Conservation (phyloP, 2,329 filamentous ascomycete species). For the Lasiodiplodia gonubiensis region DNA sequence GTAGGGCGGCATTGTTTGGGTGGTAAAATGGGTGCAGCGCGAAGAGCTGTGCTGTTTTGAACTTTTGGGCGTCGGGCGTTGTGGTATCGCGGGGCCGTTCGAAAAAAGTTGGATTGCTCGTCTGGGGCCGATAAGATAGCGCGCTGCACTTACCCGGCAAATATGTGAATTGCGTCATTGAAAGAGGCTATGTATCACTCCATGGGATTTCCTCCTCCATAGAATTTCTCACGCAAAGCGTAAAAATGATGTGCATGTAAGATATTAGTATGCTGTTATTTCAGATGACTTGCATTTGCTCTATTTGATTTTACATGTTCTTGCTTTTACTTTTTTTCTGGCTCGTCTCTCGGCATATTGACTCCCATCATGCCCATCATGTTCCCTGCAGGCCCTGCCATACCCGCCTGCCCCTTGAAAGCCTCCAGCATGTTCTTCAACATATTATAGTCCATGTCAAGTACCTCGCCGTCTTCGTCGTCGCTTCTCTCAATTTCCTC, state of each 20-base stretch:
- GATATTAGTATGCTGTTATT: not conserved
- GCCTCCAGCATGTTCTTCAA: constrained; percentile 90
- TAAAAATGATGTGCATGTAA: too few relatives aligned
- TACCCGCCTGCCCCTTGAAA: constrained; percentile 87
- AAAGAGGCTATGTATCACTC: not conserved
- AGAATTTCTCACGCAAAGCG: too few relatives aligned
- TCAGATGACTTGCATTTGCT: not conserved
- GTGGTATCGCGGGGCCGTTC: constrained; percentile 4
- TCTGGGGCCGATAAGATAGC: constrained; percentile 15
- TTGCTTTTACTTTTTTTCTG: constrained; percentile 15
- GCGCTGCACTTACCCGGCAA: not conserved
- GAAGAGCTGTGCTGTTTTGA: not conserved
- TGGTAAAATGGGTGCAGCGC: not conserved
- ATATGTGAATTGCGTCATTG: not conserved
- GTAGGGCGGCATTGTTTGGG: constrained; percentile 70
- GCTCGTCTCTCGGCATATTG: constrained; percentile 77
- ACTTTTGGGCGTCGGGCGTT: not conserved
- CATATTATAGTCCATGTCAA: constrained; percentile 83
- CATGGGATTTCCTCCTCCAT: too few relatives aligned
- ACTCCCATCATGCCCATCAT: constrained; percentile 86
- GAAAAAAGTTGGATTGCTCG: constrained; percentile 18
- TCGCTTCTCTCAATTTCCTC: constrained; percentile 45
- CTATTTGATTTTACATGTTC: not conserved
- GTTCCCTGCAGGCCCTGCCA: constrained; percentile 85
- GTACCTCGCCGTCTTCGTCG: constrained; percentile 56